A percentile compares a stretch with the other conserved stretches of the same genome.
phyloP scores from a whole-genome alignment of 129 eudicot genomes.

The Scalesia atractyloides region DNA sequence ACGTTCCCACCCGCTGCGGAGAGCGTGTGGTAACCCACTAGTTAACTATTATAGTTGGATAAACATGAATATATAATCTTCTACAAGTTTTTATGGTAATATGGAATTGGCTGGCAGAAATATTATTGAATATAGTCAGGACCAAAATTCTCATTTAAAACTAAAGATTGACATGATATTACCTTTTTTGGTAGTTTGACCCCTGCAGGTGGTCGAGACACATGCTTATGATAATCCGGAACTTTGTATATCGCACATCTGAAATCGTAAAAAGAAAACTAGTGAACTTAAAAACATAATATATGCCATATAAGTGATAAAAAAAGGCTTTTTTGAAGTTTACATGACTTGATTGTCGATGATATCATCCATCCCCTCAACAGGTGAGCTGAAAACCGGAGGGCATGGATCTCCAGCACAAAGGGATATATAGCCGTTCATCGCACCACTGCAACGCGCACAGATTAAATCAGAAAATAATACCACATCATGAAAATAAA shows the following conservation, averaged over 20 bases:
- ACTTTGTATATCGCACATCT: constrained; percentile 91
- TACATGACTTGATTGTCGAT: constrained; percentile 94
- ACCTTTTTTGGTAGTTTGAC: constrained; percentile 85
- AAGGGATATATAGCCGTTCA: constrained; percentile 87
- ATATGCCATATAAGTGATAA: background rate
- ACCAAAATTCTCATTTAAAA: no score
- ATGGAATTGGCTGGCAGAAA: background rate
- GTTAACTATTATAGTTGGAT: background rate
- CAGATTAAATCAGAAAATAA: constrained; percentile 27
- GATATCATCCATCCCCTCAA: constrained; percentile 82
- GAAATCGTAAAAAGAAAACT: constrained; percentile 25
- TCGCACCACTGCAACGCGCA: constrained; percentile 78
- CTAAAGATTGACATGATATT: background rate
- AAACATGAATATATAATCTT: background rate
- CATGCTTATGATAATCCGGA: constrained; percentile 74
- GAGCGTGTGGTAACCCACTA: no score
- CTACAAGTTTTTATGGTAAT: background rate
- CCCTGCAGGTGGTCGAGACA: constrained; percentile 73
- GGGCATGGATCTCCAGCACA: constrained; percentile 92
- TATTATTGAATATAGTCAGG: background rate
- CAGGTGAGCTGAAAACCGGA: constrained; percentile 81
- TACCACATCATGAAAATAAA: background rate
- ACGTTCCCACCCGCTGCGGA: no score
- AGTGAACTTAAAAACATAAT: background rate
- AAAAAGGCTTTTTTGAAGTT: constrained; percentile 22